phyloP scores from a whole-genome alignment of 768 basidiomycete species.

The Tulasnella sp. region DNA sequence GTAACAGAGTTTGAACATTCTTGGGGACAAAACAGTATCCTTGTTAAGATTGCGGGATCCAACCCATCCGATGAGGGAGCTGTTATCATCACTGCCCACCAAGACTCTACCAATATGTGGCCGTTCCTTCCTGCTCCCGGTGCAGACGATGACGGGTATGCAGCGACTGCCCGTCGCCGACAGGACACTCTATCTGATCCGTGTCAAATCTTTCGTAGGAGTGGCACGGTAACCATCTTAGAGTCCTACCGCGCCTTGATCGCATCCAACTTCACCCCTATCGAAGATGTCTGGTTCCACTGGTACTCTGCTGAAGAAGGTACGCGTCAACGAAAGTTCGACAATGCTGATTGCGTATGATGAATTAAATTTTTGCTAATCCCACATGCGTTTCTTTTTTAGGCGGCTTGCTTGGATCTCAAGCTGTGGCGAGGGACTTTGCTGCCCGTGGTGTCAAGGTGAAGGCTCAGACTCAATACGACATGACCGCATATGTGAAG shows the following conservation, averaged over 20 bases:
- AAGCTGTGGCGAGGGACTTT: conserved; percentile 76
- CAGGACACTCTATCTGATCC: not conserved
- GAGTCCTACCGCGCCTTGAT: conserved; percentile 22
- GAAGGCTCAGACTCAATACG: conserved; percentile 61
- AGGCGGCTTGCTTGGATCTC: conserved; percentile 31
- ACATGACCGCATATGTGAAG: conserved; percentile 14
- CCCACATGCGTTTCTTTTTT: not conserved
- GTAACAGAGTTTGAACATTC: conserved; percentile 63
- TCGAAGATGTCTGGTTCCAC: conserved; percentile 20
- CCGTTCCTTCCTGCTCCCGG: conserved; percentile 25
- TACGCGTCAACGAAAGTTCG: conserved; percentile 1
- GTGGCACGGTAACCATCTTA: conserved; percentile 21
- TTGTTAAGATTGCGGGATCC: conserved; percentile 59
- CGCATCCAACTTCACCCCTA: conserved; percentile 19
- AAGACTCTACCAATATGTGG: conserved; percentile 48
- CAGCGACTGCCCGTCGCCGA: not conserved
- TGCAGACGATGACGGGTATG: conserved; percentile 24
- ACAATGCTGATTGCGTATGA: not conserved
- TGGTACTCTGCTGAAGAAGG: conserved; percentile 23
- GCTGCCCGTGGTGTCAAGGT: conserved; percentile 51
- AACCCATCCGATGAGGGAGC: conserved; percentile 46
- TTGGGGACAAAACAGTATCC: conserved; percentile 79
- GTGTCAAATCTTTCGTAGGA: not conserved
- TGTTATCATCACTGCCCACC: conserved; percentile 67
- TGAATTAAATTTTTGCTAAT: not conserved